Evolutionary conservation across 495 filamentous ascomycete genomes (phyloP), one percentile per base, ranked within the genome.

Genomic region (Tuber borchii): DNA sequence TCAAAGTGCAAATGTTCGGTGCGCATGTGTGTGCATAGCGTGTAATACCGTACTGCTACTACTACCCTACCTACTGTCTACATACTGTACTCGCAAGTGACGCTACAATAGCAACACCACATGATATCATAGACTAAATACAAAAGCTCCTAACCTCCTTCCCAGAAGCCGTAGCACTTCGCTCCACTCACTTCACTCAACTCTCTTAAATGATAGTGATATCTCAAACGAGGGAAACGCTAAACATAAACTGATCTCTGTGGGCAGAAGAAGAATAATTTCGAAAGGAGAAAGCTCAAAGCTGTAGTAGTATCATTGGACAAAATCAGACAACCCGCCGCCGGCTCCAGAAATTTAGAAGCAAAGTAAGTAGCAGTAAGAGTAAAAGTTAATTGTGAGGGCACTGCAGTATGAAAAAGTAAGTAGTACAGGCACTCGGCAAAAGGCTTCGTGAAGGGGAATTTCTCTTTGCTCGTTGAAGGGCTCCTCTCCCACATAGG

Each of bases 1-100:
- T 8, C 48, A 51, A 83, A 69, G 72, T 83, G 77, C 77, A 81
- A 79, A 79, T 79, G 79, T 79, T 71, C 43, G 31, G 51, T 26
- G 51, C 4, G n/a, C 51, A n/a, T 10, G 22, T 56, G 20, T 56
- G n/a, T 31, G 51, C 20, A 31, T 26, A 31, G 14, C n/a, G n/a
- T 31, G 26, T 31, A n/a, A 56, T 26, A 51, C 46, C 6, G 20
- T 56, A 56, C 22, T 56, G n/a, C n/a, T n/a, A n/a, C n/a, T n/a
- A 56, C 48, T 56, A 61, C n/a, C 51, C 51, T 31, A 61, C 48
- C 22, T 56, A 56, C n/a, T 12, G 22, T 9, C 20, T 51, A 9
- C 48, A 22, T 56, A n/a, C n/a, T 26, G 37, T 39, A 4, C 37
- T 39, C 8, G 51, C 31, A 61, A 31, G n/a, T n/a, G 14, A 61